phyloP scores from a whole-genome alignment of 169 alveolate genomes.

The Plasmodium knowlesi region DNA sequence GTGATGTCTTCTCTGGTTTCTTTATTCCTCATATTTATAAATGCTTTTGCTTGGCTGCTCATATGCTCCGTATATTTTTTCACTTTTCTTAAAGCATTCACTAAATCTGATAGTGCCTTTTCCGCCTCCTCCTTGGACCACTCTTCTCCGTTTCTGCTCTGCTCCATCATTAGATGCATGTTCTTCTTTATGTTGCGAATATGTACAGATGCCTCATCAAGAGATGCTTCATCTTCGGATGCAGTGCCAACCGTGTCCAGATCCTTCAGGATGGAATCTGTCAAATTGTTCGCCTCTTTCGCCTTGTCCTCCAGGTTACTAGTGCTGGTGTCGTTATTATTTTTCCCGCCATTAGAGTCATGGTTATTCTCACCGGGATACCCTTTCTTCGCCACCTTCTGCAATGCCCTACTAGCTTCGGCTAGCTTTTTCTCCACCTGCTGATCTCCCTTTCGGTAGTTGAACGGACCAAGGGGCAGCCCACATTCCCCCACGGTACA shows the following conservation, averaged over 20 bases:
- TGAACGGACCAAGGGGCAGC: neutral
- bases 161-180: neutral
- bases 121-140: neutral
- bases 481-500: neutral
- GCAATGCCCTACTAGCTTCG: neutral
- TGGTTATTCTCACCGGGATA: neutral
- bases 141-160: neutral
- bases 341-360: neutral
- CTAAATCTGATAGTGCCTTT: neutral
- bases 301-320: no score
- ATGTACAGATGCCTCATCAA: neutral
- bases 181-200: neutral
- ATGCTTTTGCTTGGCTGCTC: neutral
- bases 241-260: neutral
- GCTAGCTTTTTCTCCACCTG: neutral
- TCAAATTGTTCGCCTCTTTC: neutral
- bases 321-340: no score
- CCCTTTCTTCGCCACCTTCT: no score
- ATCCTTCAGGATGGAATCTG: neutral
- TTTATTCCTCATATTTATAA: neutral
- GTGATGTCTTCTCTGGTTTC: conserved; percentile 25
- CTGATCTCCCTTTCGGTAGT: neutral
- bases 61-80: neutral
- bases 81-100: neutral
- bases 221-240: neutral